Evolutionary conservation across 129 eudicot genomes (phyloP).

Genomic region (Chrysanthemum seticuspe): DNA sequence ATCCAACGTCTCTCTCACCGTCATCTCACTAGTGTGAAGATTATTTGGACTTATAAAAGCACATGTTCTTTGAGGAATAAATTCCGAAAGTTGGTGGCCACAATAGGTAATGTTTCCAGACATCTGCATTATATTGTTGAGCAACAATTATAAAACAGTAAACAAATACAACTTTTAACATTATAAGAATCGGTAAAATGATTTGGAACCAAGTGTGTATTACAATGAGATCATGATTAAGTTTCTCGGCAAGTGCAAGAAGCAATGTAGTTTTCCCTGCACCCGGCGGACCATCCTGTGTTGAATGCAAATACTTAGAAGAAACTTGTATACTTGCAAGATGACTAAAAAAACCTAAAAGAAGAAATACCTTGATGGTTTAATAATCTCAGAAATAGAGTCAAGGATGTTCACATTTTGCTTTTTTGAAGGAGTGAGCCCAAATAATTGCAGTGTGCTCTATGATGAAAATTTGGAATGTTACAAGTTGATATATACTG

Average conservation of each 20-base stretch:
- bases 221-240: conserved; percentile 36
- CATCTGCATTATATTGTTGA: conserved; percentile 12
- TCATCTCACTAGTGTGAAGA: conserved; percentile 50
- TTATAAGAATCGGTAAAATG: background rate
- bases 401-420: too few species aligned
- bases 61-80: conserved; percentile 49
- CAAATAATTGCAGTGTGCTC: too few species aligned
- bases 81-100: conserved; percentile 42
- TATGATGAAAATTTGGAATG: too few species aligned
- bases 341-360: too few species aligned
- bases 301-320: background rate
- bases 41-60: conserved; percentile 49
- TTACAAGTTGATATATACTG: too few species aligned
- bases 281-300: conserved; percentile 40
- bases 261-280: conserved; percentile 56
- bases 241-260: conserved; percentile 49
- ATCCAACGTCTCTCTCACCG: conserved; percentile 50
- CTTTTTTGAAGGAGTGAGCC: too few species aligned
- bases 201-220: background rate
- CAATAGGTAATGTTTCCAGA: conserved; percentile 42
- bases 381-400: background rate
- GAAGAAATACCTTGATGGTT: too few species aligned
- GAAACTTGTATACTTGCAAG: background rate
- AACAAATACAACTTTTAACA: background rate
- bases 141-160: background rate